These are phyloP conservation scores for Pseudogymnoascus sp. DNA, from an alignment of 2,329 filamentous ascomycete species.

Conservation along the genomic window DNA sequence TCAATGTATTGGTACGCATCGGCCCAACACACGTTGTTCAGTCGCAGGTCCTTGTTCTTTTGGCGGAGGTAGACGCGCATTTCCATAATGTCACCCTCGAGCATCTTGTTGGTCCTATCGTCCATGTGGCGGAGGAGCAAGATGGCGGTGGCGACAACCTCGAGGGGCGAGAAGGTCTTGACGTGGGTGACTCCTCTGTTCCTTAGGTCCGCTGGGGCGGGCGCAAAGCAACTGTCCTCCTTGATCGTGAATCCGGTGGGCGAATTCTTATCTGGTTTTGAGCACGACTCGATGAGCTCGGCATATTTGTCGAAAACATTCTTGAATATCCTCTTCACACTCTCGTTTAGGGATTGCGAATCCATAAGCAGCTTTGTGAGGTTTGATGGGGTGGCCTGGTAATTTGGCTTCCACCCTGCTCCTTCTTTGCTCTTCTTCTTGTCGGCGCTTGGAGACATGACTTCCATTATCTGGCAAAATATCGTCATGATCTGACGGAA, in stretches of 20 bases:
- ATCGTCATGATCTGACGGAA: constrained; percentile 30
- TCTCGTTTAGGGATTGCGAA: constrained; percentile 20
- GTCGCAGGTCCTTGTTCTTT: constrained; percentile 28
- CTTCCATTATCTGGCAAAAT: constrained; percentile 30
- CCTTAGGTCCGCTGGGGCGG: constrained; percentile 23
- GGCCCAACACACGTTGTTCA: constrained; percentile 29
- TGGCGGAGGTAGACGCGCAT: constrained; percentile 27
- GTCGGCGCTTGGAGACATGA: constrained; percentile 15
- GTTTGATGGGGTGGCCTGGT: constrained; percentile 25
- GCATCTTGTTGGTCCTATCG: constrained; percentile 22
- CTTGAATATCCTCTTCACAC: constrained; percentile 25
- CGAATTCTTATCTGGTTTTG: constrained; percentile 17
- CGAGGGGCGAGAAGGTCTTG: constrained; percentile 30
- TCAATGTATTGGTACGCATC: constrained; percentile 27
- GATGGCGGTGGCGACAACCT: constrained; percentile 29
- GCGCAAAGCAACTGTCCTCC: constrained; percentile 24
- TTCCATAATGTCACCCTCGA: constrained; percentile 28
- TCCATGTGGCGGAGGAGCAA: constrained; percentile 27
- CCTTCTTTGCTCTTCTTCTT: constrained; percentile 12
- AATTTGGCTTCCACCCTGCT: constrained; percentile 19
- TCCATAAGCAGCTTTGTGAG: constrained; percentile 28
- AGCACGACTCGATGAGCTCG: constrained; percentile 25
- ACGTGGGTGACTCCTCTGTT: constrained; percentile 23
- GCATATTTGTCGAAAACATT: constrained; percentile 29
- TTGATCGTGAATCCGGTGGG: constrained; percentile 19